Base-by-base conservation (phyloP, 2,329 filamentous ascomycete species). In the Clathrospora elynae region DNA sequence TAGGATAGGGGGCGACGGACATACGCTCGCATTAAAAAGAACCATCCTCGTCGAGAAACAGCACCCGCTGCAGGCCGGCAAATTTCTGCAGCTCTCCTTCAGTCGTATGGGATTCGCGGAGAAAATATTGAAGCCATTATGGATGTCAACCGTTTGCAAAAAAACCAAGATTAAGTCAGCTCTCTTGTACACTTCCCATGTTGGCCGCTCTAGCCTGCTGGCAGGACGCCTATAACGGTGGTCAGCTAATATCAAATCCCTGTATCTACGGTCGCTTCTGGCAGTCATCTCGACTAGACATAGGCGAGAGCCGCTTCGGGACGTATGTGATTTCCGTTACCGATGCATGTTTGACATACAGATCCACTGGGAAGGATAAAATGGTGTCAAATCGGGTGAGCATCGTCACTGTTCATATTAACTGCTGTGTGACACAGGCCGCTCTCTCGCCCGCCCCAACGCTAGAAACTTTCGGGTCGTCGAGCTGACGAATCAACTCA, bases 391-490 rank as follows among this genome's bases (percentile, higher is more conserved):
- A 2, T 11, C 4, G 16, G n/a, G 17, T 32, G n/a, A 37, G 40
- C 26, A 5, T 24, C 9, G 18, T 28, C 17, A 32, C 13, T 46
- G 34, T 46, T 22, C 26, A 42, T 20, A 46, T 36, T 42, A 42
- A 42, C 32, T 32, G 37, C 13, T 35, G 42, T 46, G 32, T 42
- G 36, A 46, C 42, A 19, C 23, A 14, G 22, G 29, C 3, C 14
- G 42, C 41, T 42, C 36, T 32, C 33, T 20, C 20, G 7, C 12
- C 32, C 28, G 28, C 3, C 18, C 9, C 12, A 31, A 5, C 22
- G 30, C 26, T 35, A 41, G 36, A 25, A 10, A 22, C 4, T 22
- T 12, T 29, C 16, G 17, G 22, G 26, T 19, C 4, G 16, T 26
- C 22, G 12, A 17, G 18, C 14, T 12, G 10, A 35, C 42, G 12